Percentiles rank a stretch among this genome's conserved stretches.
Conservation (phyloP, 2,329 filamentous ascomycete genomes). For the Ophiostoma sp. region DNA sequence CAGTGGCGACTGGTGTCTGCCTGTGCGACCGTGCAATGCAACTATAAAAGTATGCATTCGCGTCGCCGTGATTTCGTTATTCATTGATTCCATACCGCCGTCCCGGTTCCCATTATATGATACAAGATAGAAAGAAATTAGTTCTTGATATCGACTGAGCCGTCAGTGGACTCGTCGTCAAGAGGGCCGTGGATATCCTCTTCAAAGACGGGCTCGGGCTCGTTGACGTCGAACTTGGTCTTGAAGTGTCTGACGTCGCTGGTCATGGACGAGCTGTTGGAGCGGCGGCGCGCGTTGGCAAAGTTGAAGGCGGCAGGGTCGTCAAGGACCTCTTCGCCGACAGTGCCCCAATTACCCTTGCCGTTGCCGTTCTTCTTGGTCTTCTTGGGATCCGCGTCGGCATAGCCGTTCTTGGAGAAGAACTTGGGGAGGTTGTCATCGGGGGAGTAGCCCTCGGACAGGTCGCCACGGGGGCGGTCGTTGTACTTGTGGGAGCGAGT, state of each 20-base stretch:
- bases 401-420: constrained; percentile 82
- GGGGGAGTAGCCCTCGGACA: constrained; percentile 59
- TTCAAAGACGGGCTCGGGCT: constrained; percentile 87
- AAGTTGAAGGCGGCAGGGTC: constrained; percentile 70
- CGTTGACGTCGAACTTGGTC: constrained; percentile 92
- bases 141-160: constrained; percentile 37
- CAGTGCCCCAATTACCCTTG: constrained; percentile 86
- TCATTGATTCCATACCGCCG: not conserved
- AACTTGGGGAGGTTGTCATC: constrained; percentile 79
- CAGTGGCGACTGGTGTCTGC: constrained; percentile 7
- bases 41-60: constrained; percentile 20
- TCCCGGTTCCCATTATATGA: too few species aligned
- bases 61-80: constrained; percentile 22
- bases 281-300: constrained; percentile 82
- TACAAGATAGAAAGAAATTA: not conserved
- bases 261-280: constrained; percentile 71
- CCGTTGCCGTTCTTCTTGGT: constrained; percentile 94
- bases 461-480: constrained; percentile 80
- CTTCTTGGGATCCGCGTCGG: constrained; percentile 80
- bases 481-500: constrained; percentile 96
- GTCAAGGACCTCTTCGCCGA: constrained; percentile 75
- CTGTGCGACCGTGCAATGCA: constrained; percentile 21
- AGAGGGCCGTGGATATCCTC: constrained; percentile 66
- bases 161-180: constrained; percentile 54
- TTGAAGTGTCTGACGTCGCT: constrained; percentile 72